Conservation (phyloP, 805 yeast species). For the Metschnikowia aberdeeniae region DNA sequence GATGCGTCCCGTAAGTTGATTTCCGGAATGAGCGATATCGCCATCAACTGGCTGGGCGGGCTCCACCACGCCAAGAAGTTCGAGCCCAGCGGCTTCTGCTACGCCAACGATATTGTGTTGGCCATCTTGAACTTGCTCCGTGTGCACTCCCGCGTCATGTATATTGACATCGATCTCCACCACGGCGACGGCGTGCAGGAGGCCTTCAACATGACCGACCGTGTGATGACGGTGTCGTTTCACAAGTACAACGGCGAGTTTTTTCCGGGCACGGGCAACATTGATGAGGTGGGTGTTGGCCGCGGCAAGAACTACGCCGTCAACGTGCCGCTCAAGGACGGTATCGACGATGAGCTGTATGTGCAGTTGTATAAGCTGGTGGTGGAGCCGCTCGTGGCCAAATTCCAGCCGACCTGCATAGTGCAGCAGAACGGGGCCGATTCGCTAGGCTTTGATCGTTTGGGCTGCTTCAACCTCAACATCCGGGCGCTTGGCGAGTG, state of each 20-base stretch:
- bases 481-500: constrained; percentile 95
- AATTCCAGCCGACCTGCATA: constrained; percentile 89
- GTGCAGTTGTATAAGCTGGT: constrained; percentile 72
- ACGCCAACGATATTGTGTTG: constrained; percentile 88
- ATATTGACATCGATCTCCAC: constrained; percentile 91
- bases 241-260: constrained; percentile 93
- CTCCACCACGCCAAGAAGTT: constrained; percentile 93
- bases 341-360: constrained; percentile 90
- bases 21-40: constrained; percentile 85
- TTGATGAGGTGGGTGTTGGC: constrained; percentile 85
- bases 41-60: constrained; percentile 96
- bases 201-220: constrained; percentile 89
- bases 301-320: constrained; percentile 84
- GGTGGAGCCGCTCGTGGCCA: constrained; percentile 84
- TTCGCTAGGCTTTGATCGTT: constrained; percentile 85
- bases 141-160: constrained; percentile 88
- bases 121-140: constrained; percentile 81
- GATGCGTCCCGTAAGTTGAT: constrained; percentile 87
- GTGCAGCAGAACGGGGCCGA: constrained; percentile 98
- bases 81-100: constrained; percentile 94
- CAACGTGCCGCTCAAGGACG: constrained; percentile 91
- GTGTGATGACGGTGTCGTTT: constrained; percentile 95
- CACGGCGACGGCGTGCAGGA: constrained; percentile 99
- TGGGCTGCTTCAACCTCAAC: constrained; percentile 90
- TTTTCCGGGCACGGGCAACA: constrained; percentile 95